A percentile compares a stretch with the other conserved stretches of the same genome.
Evolutionary conservation across 805 yeast genomes (phyloP).

Genomic region (Ogataea allantospora): DNA sequence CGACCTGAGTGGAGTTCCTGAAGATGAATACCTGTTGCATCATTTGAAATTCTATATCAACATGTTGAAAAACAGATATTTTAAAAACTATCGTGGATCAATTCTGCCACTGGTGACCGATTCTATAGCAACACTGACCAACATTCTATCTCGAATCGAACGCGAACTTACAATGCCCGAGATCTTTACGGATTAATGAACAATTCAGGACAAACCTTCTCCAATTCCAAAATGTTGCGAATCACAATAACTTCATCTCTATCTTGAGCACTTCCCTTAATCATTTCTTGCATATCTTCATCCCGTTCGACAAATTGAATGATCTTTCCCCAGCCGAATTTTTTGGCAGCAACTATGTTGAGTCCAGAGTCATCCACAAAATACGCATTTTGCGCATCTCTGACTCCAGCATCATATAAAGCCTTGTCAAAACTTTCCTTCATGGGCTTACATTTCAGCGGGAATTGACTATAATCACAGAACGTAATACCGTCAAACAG

Average conservation of each 20-base stretch:
- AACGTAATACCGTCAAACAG: conserved; percentile 90
- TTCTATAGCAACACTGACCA: conserved; percentile 17
- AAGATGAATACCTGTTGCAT: conserved; percentile 15
- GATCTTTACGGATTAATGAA: conserved; percentile 25
- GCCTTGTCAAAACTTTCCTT: conserved; percentile 60
- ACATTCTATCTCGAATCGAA: conserved; percentile 19
- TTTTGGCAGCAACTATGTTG: conserved; percentile 71
- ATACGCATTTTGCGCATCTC: conserved; percentile 49
- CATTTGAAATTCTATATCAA: conserved; percentile 9
- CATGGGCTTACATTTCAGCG: conserved; percentile 90
- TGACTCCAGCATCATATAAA: conserved; percentile 61
- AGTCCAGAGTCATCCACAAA: conserved; percentile 86
- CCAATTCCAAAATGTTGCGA: conserved; percentile 56
- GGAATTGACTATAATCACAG: conserved; percentile 77
- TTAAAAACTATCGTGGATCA: conserved; percentile 12
- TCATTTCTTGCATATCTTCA: conserved; percentile 44
- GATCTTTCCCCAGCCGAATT: conserved; percentile 69
- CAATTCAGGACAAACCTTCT: conserved; percentile 49
- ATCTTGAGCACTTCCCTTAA: conserved; percentile 35
- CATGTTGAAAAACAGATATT: conserved; percentile 18
- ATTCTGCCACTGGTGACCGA: conserved; percentile 26
- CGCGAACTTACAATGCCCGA: conserved; percentile 19
- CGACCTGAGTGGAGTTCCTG: conserved; percentile 7
- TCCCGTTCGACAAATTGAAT: conserved; percentile 75
- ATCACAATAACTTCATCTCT: conserved; percentile 48